Evolutionary conservation across 2,329 filamentous ascomycete species (phyloP).

Genomic region (Paecilomyces niveus): DNA sequence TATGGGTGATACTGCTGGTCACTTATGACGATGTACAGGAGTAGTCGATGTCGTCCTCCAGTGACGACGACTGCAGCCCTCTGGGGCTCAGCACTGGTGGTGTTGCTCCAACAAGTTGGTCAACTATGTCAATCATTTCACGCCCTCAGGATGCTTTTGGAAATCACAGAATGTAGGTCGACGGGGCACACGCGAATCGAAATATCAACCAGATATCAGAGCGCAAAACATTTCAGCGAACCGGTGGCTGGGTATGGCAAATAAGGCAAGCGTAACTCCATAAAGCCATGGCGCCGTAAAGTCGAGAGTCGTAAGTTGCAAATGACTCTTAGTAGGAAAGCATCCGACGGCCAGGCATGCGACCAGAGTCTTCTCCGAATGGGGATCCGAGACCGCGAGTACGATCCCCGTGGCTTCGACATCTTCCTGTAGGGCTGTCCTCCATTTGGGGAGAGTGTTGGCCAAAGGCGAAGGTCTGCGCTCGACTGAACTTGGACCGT

Average conservation of each 20-base stretch:
- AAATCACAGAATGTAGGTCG: conserved; percentile 2
- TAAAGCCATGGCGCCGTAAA: conserved; percentile 7
- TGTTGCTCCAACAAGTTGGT: neutral
- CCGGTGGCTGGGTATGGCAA: neutral
- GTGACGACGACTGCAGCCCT: neutral
- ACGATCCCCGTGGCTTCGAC: conserved; percentile 28
- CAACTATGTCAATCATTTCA: conserved; percentile 5
- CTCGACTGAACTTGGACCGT: conserved; percentile 74
- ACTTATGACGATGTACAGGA: neutral
- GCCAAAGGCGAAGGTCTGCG: conserved; percentile 93
- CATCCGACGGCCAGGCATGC: conserved; percentile 36
- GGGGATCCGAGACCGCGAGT: conserved; percentile 27
- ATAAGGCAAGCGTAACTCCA: conserved; percentile 10
- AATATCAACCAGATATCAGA: conserved; percentile 8
- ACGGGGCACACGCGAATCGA: conserved; percentile 3
- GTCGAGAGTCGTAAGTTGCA: neutral
- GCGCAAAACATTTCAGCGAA: neutral
- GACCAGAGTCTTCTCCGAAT: conserved; percentile 26
- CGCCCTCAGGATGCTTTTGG: conserved; percentile 1
- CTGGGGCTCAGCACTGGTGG: neutral
- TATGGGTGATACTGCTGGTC: neutral
- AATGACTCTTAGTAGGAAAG: conserved; percentile 30
- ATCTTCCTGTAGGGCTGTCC: conserved; percentile 53
- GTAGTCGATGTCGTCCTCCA: neutral
- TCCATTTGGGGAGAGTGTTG: conserved; percentile 57